phyloP scores from a whole-genome alignment of 495 filamentous ascomycete genomes.

The Aspergillus conjunctus region DNA sequence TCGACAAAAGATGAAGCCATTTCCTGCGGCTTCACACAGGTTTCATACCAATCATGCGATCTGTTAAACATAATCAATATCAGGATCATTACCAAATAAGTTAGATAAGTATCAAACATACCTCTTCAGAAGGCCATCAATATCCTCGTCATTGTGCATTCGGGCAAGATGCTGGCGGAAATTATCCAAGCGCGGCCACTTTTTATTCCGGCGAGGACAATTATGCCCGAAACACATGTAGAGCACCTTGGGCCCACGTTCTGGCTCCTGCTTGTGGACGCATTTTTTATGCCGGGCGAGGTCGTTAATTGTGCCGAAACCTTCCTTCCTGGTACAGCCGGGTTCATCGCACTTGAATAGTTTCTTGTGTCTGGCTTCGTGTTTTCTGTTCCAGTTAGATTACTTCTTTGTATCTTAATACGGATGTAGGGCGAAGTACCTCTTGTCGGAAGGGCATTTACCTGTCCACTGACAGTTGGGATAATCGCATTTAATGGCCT shows the following conservation, averaged over 20 bases:
- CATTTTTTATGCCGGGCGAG: slow-evolving; percentile 71
- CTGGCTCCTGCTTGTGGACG: slow-evolving; percentile 61
- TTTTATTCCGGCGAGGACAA: slow-evolving; percentile 71
- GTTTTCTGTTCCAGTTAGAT: slow-evolving; percentile 62
- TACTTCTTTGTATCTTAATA: background rate
- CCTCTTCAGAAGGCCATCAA: slow-evolving; percentile 55
- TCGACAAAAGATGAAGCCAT: slow-evolving; percentile 15
- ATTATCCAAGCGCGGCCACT: slow-evolving; percentile 89
- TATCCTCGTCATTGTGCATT: slow-evolving; percentile 66
- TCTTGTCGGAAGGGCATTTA: slow-evolving; percentile 47
- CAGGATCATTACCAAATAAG: background rate
- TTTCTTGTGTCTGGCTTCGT: slow-evolving; percentile 75
- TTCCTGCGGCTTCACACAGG: slow-evolving; percentile 22
- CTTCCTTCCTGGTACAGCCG: slow-evolving; percentile 61
- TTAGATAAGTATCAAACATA: slow-evolving; percentile 32
- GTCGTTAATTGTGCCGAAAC: slow-evolving; percentile 85
- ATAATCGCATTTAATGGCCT: slow-evolving; percentile 39
- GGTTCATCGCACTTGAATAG: slow-evolving; percentile 66
- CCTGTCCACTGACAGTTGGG: slow-evolving; percentile 41
- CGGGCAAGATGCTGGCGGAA: slow-evolving; percentile 82
- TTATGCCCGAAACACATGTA: slow-evolving; percentile 66
- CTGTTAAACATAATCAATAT: slow-evolving; percentile 26
- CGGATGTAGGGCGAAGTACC: slow-evolving; percentile 21
- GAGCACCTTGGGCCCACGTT: slow-evolving; percentile 55
- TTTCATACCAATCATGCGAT: slow-evolving; percentile 47